Conservation (phyloP, 2,329 filamentous ascomycete species). For the Cyphellophora europaea region DNA sequence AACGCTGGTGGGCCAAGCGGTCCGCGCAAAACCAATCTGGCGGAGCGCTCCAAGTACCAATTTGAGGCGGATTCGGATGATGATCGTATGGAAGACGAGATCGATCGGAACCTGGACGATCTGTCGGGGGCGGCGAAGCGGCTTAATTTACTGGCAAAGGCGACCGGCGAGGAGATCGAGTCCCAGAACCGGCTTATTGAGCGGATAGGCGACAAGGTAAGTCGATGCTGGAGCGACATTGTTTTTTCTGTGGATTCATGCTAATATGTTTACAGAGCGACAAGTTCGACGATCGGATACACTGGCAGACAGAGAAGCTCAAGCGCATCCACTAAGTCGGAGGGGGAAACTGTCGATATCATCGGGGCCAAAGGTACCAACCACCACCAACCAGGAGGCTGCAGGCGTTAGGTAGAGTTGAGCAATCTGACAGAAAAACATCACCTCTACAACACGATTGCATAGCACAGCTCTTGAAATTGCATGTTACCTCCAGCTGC, state of each 20-base stretch:
- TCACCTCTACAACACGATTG: too few relatives aligned
- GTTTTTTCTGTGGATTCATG: not conserved
- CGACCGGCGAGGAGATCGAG: slow-evolving; percentile 67
- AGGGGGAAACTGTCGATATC: too few relatives aligned
- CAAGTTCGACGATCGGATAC: slow-evolving; percentile 19
- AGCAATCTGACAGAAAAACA: too few relatives aligned
- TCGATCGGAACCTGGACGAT: slow-evolving; percentile 56
- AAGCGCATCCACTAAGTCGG: slow-evolving; percentile 16
- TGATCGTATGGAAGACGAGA: slow-evolving; percentile 61
- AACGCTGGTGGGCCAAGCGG: slow-evolving; percentile 30
- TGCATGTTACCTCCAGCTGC: too few relatives aligned
- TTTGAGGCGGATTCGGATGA: slow-evolving; percentile 68
- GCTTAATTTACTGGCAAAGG: slow-evolving; percentile 63
- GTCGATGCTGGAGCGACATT: not conserved
- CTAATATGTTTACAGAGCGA: slow-evolving; percentile 17
- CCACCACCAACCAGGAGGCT: too few relatives aligned
- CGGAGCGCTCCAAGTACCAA: slow-evolving; percentile 63
- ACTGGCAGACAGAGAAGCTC: slow-evolving; percentile 17
- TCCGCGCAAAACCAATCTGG: slow-evolving; percentile 42
- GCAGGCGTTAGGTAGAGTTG: too few relatives aligned
- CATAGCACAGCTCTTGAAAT: too few relatives aligned
- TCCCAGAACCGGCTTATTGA: slow-evolving; percentile 70
- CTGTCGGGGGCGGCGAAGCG: slow-evolving; percentile 54
- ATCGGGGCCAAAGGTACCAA: too few relatives aligned
- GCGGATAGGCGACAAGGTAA: slow-evolving; percentile 67